Evolutionary conservation across 495 filamentous ascomycete species (phyloP).

Genomic region (Neurospora sp.): DNA sequence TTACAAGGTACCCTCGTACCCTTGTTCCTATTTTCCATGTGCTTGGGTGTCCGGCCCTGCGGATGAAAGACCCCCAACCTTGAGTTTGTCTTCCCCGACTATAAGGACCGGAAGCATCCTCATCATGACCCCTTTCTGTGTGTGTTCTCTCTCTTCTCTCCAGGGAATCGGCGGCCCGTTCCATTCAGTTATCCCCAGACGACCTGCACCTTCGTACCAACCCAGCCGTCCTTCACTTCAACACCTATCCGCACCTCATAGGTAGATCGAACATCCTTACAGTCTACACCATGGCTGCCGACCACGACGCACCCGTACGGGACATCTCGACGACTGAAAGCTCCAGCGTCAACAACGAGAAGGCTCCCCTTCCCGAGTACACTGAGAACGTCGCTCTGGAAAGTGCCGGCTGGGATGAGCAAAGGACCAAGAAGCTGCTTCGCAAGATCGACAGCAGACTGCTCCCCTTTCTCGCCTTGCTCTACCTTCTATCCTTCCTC

Average conservation of each 20-base stretch:
- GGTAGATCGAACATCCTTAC: background rate
- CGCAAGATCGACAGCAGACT: conserved; percentile 40
- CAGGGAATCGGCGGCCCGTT: background rate
- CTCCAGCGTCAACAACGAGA: conserved; percentile 22
- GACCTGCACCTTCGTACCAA: background rate
- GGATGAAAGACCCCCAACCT: background rate
- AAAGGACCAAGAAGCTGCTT: conserved; percentile 31
- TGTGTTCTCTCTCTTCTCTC: background rate
- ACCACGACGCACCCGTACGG: conserved; percentile 10
- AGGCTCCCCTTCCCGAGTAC: conserved; percentile 3
- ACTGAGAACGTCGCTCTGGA: conserved; percentile 10
- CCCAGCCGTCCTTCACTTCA: background rate
- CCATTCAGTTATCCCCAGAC: background rate
- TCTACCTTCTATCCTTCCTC: conserved; percentile 61
- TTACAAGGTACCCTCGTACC: background rate
- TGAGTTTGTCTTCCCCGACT: background rate
- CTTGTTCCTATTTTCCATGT: background rate
- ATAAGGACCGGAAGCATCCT: background rate
- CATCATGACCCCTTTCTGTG: background rate
- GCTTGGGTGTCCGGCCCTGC: background rate
- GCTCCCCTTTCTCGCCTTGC: conserved; percentile 42
- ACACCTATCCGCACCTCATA: background rate
- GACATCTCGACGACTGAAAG: conserved; percentile 21
- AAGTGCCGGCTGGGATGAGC: conserved; percentile 16
- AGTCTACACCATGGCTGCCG: conserved; percentile 14